phyloP scores from a whole-genome alignment of 2,329 filamentous ascomycete genomes.

The Thyridium curvatum region DNA sequence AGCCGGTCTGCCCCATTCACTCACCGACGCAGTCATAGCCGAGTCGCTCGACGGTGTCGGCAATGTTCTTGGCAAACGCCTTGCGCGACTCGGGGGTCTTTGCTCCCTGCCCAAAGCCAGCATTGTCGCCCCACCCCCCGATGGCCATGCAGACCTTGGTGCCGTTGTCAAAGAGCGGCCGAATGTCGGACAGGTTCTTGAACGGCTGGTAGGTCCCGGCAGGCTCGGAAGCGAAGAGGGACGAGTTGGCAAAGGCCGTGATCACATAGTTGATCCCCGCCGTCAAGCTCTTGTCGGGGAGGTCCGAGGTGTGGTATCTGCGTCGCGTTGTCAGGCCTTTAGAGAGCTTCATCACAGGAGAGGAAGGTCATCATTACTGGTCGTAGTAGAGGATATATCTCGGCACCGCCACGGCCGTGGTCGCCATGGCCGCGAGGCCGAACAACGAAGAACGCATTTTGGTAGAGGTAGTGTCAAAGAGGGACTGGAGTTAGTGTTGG shows the following conservation, averaged over 20 bases:
- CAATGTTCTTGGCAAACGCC: conserved; percentile 52
- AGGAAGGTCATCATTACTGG: conserved; percentile 3
- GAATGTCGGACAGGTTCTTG: conserved; percentile 41
- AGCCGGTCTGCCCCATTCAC: conserved; percentile 10
- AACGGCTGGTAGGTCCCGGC: conserved; percentile 44
- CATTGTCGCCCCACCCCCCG: conserved; percentile 59
- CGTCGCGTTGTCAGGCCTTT: not conserved
- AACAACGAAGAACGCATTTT: too few species aligned
- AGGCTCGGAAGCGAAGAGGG: conserved; percentile 38
- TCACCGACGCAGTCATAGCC: conserved; percentile 56
- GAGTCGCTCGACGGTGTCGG: conserved; percentile 41
- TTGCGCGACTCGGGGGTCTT: conserved; percentile 38
- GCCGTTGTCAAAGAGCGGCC: conserved; percentile 42
- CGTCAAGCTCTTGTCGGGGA: conserved; percentile 6
- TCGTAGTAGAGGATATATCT: conserved; percentile 7
- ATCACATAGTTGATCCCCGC: conserved; percentile 44
- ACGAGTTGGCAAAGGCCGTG: conserved; percentile 46
- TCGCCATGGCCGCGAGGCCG: too few species aligned
- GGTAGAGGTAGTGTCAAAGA: too few species aligned
- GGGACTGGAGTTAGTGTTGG: too few species aligned
- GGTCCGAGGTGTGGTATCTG: conserved; percentile 4
- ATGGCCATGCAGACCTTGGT: conserved; percentile 58
- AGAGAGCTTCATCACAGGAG: not conserved
- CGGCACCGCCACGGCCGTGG: not conserved
- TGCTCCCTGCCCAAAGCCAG: conserved; percentile 46